Conservation (phyloP, 306 rosid species). For the Geum urbanum region DNA sequence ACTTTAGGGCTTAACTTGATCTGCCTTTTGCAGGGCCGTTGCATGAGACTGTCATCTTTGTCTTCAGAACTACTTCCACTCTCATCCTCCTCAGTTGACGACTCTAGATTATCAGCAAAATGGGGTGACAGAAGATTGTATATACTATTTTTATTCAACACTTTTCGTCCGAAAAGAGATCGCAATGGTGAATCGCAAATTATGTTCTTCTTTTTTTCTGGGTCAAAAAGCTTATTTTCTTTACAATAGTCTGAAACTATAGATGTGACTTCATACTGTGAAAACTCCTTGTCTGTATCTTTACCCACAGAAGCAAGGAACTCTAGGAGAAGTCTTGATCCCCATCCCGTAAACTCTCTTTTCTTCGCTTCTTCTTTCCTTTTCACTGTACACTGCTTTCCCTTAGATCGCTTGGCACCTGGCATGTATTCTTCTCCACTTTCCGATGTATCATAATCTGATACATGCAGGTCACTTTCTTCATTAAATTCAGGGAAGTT, state of each 20-base stretch:
- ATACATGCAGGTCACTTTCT: conserved; percentile 23
- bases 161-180: conserved; percentile 50
- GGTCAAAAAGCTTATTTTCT: conserved; percentile 57
- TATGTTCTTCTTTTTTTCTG: conserved; percentile 50
- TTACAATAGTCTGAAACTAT: conserved; percentile 52
- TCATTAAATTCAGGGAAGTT: conserved; percentile 39
- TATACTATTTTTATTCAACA: conserved; percentile 43
- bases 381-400: conserved; percentile 21
- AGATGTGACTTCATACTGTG: conserved; percentile 57
- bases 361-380: conserved; percentile 39
- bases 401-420: conserved; percentile 24
- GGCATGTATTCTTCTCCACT: conserved; percentile 27
- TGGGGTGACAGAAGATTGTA: conserved; percentile 47
- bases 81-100: conserved; percentile 40
- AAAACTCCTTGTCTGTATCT: conserved; percentile 38
- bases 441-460: conserved; percentile 49
- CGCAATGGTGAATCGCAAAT: conserved; percentile 49
- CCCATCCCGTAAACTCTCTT: conserved; percentile 69
- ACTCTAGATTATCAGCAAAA: conserved; percentile 56
- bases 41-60: conserved; percentile 22
- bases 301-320: conserved; percentile 51
- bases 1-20: conserved; percentile 26
- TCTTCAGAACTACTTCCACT: conserved; percentile 37
- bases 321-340: conserved; percentile 48
- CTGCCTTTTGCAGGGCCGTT: conserved; percentile 24